Base-by-base conservation (phyloP, 805 yeast genomes). In the Lipomyces kockii region DNA sequence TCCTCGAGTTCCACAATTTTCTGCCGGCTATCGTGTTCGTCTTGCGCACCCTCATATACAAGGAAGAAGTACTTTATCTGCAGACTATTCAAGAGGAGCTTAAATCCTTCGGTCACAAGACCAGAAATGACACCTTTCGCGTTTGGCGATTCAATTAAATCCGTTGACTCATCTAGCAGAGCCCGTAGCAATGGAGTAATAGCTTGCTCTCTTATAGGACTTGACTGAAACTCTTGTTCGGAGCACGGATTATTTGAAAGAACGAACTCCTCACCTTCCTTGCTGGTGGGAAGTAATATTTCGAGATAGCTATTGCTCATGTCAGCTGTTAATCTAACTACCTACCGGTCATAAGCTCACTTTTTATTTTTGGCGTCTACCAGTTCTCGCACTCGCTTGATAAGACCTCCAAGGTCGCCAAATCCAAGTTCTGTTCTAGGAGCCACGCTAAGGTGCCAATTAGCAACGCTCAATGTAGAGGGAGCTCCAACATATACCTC, bases 341-440 rank as follows among this genome's bases (percentile, higher is more conserved):
- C 11, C 9, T 43, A n/a, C 2, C 22, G 1, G 39, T 17, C 9
- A 12, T 22, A 39, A 20, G 7, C 65, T 37, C 11, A 62, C 65
- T 32, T 60, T n/a, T 52, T 53, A 34, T 49, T 59, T 11, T 46
- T 52, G 8, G 60, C 39, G 17, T 62, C 68, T 9, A 66, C 64
- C n/a, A 20, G 22, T n/a, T 14, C 70, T 66, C 81, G 83, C 5
- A 82, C 78, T 67, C 79, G 79, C 49, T 78, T 77, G 14, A 87
- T 72, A 51, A 82, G 75, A 0, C 74, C 72, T 34, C 85, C 82
- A 74, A 92, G 87, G 66, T 90, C 89, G 20, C 83, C 85, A 22
- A 87, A 78, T 0, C 88, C 79, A 61, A 94, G 77, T 74, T 88
- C 93, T 22, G 90, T 86, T 70, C 92, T 84, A 43, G 97, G 96